Base-by-base conservation (phyloP, 768 basidiomycete species). In the Lepiota brunneoincarnata region DNA sequence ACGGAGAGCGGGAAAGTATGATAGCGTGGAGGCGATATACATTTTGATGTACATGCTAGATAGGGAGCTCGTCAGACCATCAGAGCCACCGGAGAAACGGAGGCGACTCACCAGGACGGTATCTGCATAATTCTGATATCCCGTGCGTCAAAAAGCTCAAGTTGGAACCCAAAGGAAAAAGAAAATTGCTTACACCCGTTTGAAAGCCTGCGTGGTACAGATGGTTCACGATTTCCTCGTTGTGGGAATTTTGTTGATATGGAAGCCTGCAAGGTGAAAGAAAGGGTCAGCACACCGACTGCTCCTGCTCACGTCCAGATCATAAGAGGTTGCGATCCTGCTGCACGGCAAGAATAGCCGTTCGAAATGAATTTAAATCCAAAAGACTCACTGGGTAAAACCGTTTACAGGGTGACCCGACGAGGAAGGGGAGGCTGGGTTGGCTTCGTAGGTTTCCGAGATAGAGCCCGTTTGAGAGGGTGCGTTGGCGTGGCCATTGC, bases 1-100 rank as follows among this genome's bases (percentile, higher is more conserved):
- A 90, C 35, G 93, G 92, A 28, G 92, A 93, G 49, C 87, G 86
- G 56, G 91, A 90, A 58, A 95, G 77, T 59, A 94, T 86, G 69
- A 95, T 88, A 58, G 87, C 83, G 72, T 93, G 89, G 34, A 92
- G 80, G 51, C 83, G 82, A 69, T 91, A 92, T 56, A 77, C 74
- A 69, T 81, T 81, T 76, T 86, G 82, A 64, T 84, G 81, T 53
- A 88, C 83, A 73, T 88, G 87, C 87, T 91, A 63, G 36, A 55
- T 55, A 46, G 26, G 56, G 44, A 50, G 49, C 34, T 55, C 53
- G 48, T 35, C 46, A 47, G 49, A 41, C 34, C 44, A 44, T 23
- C 21, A 44, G 31, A 21, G 40, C 38, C 37, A 23, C 40, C 42
- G 6, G 53, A 40, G 47, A 36, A 17, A 56, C 39, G 50, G 51